Base-by-base conservation (phyloP, 495 filamentous ascomycete genomes). In the Pyrenula aspistea region DNA sequence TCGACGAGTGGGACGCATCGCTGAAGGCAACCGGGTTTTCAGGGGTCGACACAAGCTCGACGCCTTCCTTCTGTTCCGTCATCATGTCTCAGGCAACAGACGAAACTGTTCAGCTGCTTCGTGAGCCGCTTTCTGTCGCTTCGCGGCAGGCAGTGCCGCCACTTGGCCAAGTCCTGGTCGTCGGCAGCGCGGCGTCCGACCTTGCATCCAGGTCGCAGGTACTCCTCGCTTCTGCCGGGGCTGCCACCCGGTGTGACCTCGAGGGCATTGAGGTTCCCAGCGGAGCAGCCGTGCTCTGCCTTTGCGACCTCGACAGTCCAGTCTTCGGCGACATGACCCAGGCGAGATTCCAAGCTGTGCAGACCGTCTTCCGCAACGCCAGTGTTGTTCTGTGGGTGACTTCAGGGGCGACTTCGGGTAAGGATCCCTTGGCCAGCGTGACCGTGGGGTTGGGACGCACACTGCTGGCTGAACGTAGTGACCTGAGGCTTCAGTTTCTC, bases 281-380 rank as follows among this genome's bases (percentile, higher is more conserved):
- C 4, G 31, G 31, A 8, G 31, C 31, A 4, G 4, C 61, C 10
- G 61, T 65, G 2, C 31, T 81, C 11, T 68, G 57, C 56, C 60
- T 82, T n/a, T 52, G 60, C 10, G 78, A 82, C 23, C 60, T 75
- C 12, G 68, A 73, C 59, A 58, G 64, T 4, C 67, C 74, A 0
- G 60, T 76, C 19, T 74, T 81, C 24, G 64, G 72, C 25, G 58
- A 60, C 10, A 60, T 80, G 12, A 69, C 66, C 0, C 25, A 51
- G 2, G 55, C 57, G 10, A 51, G 31, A 2, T 49, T 60, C 22
- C 12, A 56, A 0, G 52, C 54, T 2, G 22, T 69, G 10, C 59
- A 64, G 54, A 15, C 15, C 1, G 21, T 79, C 2, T 62, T 73
- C 12, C 51, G 64, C 12, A 51, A 31, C 12, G 55, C 60, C 1